Conservation (phyloP, 805 yeast species). For the Myxozyma melibiosi region DNA sequence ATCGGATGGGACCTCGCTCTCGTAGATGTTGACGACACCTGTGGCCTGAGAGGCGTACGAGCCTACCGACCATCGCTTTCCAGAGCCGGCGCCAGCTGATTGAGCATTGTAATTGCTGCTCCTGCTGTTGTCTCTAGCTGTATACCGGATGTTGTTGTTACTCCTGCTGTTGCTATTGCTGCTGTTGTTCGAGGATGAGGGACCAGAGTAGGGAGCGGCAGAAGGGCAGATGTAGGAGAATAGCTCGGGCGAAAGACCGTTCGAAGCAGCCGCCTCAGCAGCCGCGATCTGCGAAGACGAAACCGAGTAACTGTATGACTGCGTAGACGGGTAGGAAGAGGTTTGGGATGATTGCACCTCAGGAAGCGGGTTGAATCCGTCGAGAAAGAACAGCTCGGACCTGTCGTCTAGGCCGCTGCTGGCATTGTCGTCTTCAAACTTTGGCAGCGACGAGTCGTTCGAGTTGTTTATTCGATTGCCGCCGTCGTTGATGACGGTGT, state of each 20-base stretch:
- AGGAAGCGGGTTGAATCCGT: not conserved
- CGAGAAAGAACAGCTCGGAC: not conserved
- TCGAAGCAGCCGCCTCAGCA: constrained; percentile 18
- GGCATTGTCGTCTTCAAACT: not conserved
- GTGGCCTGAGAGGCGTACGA: constrained; percentile 16
- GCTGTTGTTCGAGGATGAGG: not conserved
- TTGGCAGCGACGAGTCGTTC: not conserved
- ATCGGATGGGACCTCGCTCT: not conserved
- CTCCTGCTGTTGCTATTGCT: not conserved
- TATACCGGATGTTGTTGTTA: not conserved
- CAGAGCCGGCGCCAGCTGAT: not conserved
- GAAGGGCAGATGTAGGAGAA: constrained; percentile 22
- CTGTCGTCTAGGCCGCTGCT: not conserved
- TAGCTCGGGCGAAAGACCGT: constrained; percentile 25
- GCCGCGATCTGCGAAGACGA: constrained; percentile 1
- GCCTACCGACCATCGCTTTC: constrained; percentile 27
- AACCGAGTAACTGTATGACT: not conserved
- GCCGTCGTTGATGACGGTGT: not conserved
- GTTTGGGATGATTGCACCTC: not conserved
- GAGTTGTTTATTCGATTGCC: too few species aligned
- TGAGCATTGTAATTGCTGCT: not conserved
- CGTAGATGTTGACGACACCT: constrained; percentile 23
- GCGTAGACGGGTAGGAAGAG: not conserved
- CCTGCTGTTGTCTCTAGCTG: constrained; percentile 8
- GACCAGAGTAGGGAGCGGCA: constrained; percentile 13